Percentiles rank a stretch among this genome's conserved stretches.
These are phyloP conservation scores for Rosa multiflora DNA, from an alignment of 306 rosid species.

Conservation along the genomic window DNA sequence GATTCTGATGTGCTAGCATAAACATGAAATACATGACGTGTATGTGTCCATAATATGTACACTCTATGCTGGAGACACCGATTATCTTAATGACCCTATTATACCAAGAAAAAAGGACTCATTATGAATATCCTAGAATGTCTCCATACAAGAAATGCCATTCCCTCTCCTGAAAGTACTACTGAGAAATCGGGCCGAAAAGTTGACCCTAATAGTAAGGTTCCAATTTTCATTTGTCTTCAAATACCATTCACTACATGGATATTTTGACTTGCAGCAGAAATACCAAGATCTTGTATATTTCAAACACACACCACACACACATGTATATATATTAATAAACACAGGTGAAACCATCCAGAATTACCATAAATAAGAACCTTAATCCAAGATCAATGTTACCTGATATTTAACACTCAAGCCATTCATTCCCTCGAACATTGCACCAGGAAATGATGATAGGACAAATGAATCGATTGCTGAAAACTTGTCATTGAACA, in stretches of 20 bases:
- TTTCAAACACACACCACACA: too few species aligned
- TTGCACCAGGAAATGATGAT: slow-evolving; percentile 69
- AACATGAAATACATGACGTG: background rate
- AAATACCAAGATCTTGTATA: background rate
- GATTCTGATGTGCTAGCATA: background rate
- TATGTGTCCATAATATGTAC: background rate
- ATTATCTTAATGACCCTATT: background rate
- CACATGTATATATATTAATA: too few species aligned
- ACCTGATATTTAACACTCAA: slow-evolving; percentile 92
- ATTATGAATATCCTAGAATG: background rate
- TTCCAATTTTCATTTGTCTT: background rate
- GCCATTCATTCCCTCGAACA: slow-evolving; percentile 75
- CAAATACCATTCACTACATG: background rate
- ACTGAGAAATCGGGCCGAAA: background rate
- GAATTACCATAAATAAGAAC: background rate
- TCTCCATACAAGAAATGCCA: background rate
- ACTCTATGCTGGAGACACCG: background rate
- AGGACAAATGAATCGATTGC: slow-evolving; percentile 78
- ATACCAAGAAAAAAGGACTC: background rate
- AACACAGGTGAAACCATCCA: background rate
- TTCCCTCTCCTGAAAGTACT: background rate
- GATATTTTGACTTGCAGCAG: background rate
- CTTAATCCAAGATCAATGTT: slow-evolving; percentile 13
- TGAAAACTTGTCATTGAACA: slow-evolving; percentile 73
- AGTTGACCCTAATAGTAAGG: background rate